Evolutionary conservation across 2,329 filamentous ascomycete genomes (phyloP), one percentile per base, ranked within the genome.

Genomic region (Penicillium nordicum): DNA sequence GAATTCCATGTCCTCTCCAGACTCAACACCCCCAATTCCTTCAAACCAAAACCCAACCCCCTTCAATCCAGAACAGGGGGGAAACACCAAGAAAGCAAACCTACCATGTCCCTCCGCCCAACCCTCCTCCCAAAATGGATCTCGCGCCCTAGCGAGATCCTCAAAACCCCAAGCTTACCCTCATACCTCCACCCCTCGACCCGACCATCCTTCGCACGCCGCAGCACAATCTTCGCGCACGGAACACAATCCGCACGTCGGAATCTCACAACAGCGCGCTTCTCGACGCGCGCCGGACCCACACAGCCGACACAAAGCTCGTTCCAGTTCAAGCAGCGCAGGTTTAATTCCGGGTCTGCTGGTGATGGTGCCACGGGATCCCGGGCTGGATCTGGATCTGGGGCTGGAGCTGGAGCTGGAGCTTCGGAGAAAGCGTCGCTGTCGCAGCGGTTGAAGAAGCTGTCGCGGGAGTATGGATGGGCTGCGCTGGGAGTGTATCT

Each of bases 391-490:
- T 18, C 18, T 18, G 18, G n/a, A n/a, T n/a, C n/a, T n/a, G n/a
- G n/a, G n/a, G 61, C 25, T 51, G 63, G 21, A 55, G 64, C 42
- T 56, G 43, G 44, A 51, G 63, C 25, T 50, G 63, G 23, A 56
- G 66, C 37, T 46, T 64, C 29, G 59, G 75, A 58, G 50, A 66
- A 50, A 36, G 78, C 10, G 74, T 84, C 86, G 8, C 73, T 94
- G 41, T 87, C 87, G 2, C 85, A 86, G 61, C 83, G 88, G 27
- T 78, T 97, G 70, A 92, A 88, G 75, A 91, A 90, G 71, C 83
- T 99, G 44, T 92, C 88, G 3, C 86, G 88, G 61, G 93, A 97
- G 74, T 99, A 99, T 74, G 94, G 94, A 40, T 97, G 92, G 91
- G 84, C 89, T 4, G 92, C 92, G 1, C 75, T 97, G 5, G 93